Evolutionary conservation across 768 basidiomycete genomes (phyloP), one percentile per base, ranked within the genome.

Genomic region (Boletus rubescentipes): DNA sequence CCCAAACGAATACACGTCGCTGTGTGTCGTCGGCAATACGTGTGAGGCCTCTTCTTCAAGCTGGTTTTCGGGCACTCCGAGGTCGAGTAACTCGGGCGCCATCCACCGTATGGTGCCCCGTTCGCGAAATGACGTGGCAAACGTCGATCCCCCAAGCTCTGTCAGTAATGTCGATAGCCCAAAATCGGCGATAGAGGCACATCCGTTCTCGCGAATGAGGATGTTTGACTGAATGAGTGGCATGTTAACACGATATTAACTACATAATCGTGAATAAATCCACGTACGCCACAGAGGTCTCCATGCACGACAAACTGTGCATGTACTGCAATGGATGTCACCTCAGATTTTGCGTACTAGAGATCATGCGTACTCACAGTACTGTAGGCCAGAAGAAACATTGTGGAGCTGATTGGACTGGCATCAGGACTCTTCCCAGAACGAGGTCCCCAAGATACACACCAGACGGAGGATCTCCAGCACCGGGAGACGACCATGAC

Each of bases 221-320:
- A 59, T n/a, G 21, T 57, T 52, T 23, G 55, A 41, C 58, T 57
- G 39, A 3, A 38, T 10, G 9, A 16, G 7, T 9, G 4, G 16
- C 1, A 10, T 16, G 8, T 39, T 3, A 37, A 34, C 10, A 26
- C 26, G 26, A 6, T 10, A 2, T n/a, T n/a, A n/a, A n/a, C n/a
- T n/a, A 14, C 1, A 38, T 31, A 35, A 21, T 16, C 16, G 14
- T 16, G 8, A 48, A n/a, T 15, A 15, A 20, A 1, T 16, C 3
- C 12, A 49, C 57, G 8, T 39, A 56, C 58, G 4, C 54, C 58
- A 0, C 50, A 52, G 20, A 59, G 37, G n/a, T 57, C 50, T 6
- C 58, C 55, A 12, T 59, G 54, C 18, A 59, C 54, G 4, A 59
- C 21, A 14, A 46, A 40, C 26, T 16, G 2, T 9, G 45, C 55